A percentile compares a stretch with the other conserved stretches of the same genome.
Conservation (phyloP, 768 basidiomycete species). For the Boletales sp. region DNA sequence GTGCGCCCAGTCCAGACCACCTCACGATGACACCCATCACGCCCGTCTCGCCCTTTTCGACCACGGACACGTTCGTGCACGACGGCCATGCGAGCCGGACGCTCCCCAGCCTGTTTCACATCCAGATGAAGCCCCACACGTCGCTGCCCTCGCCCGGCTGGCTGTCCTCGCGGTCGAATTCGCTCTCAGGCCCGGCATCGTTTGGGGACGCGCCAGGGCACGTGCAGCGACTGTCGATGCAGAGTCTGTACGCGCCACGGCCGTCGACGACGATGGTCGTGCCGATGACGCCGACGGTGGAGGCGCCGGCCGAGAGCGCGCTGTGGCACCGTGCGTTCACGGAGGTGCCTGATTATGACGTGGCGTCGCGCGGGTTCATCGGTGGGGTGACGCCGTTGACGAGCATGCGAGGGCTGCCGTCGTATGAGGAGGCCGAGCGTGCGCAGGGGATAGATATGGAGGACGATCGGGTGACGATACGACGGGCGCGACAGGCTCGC, state of each 20-base stretch:
- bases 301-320: slow-evolving; percentile 23
- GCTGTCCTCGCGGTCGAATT: slow-evolving; percentile 37
- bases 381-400: slow-evolving; percentile 86
- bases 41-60: slow-evolving; percentile 7
- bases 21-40: slow-evolving; percentile 8
- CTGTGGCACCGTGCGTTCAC: slow-evolving; percentile 62
- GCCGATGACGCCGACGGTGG: background rate
- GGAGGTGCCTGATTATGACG: slow-evolving; percentile 81
- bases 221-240: slow-evolving; percentile 2
- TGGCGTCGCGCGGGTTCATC: slow-evolving; percentile 83
- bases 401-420: slow-evolving; percentile 75
- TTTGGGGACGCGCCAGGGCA: slow-evolving; percentile 1
- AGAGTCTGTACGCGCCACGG: background rate
- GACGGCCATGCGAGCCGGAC: slow-evolving; percentile 48
- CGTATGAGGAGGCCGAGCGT: slow-evolving; percentile 70
- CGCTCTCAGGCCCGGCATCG: slow-evolving; percentile 29
- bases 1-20: slow-evolving; percentile 57
- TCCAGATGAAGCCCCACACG: slow-evolving; percentile 62
- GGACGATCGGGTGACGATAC: slow-evolving; percentile 11
- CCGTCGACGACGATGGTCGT: background rate
- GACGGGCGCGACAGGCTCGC: background rate
- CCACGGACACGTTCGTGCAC: slow-evolving; percentile 50
- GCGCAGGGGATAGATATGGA: background rate
- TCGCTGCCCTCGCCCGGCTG: slow-evolving; percentile 40
- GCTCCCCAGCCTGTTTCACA: slow-evolving; percentile 48